Conservation (phyloP, 2,329 filamentous ascomycete species). For the Sphaceloma murrayae region DNA sequence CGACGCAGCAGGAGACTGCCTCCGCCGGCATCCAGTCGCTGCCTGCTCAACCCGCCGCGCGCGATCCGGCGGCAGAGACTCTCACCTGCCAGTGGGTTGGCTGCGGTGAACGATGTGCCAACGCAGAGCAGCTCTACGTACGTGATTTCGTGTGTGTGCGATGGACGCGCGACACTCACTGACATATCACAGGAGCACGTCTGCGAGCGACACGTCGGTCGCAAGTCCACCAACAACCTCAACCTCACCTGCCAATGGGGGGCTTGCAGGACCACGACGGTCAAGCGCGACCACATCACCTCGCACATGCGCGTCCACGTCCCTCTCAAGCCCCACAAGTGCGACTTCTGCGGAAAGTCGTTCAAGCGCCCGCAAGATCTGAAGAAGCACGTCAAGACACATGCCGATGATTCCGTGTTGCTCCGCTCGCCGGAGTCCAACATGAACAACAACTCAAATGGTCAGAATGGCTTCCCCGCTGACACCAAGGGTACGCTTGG, state of each 20-base stretch:
- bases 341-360: conserved; percentile 95
- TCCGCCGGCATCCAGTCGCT: conserved; percentile 15
- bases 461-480: conserved; percentile 33
- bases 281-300: conserved; percentile 98
- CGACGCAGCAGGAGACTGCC: not conserved
- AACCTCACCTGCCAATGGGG: conserved; percentile 97
- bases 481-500: conserved; percentile 23
- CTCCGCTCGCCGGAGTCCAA: conserved; percentile 55
- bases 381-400: conserved; percentile 99
- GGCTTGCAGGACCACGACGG: conserved; percentile 87
- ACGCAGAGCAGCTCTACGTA: conserved; percentile 55
- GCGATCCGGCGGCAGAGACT: conserved; percentile 34
- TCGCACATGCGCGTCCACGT: conserved; percentile 98
- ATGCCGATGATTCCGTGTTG: conserved; percentile 84
- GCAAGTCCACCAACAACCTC: conserved; percentile 98
- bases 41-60: conserved; percentile 24
- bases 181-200: conserved; percentile 68
- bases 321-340: conserved; percentile 98
- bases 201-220: conserved; percentile 94
- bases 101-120: conserved; percentile 50
- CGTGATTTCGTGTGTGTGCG: too few relatives aligned
- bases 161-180: too few relatives aligned
- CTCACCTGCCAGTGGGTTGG: conserved; percentile 53
- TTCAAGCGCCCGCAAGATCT: conserved; percentile 98
- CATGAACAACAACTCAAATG: conserved; percentile 30